Conservation (phyloP, 768 basidiomycete species). For the Candolleomyces eurysporus region DNA sequence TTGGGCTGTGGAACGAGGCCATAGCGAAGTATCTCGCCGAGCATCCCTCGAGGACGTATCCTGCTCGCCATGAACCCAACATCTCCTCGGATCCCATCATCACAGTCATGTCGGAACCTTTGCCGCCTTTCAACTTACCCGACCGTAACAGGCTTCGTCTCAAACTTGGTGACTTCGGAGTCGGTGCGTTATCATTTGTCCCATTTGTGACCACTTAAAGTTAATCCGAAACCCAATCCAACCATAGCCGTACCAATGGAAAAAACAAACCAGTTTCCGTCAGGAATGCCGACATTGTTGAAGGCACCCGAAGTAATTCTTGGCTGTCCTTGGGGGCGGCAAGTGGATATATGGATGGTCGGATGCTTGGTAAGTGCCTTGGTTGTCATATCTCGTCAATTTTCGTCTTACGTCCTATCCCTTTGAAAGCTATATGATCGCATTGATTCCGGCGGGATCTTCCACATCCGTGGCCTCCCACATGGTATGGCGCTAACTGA, state of each 20-base stretch:
- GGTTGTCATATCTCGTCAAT: not conserved
- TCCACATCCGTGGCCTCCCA: not conserved
- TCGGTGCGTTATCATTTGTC: slow-evolving; percentile 6
- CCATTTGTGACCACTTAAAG: not conserved
- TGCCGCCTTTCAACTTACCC: slow-evolving; percentile 15
- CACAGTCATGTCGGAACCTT: slow-evolving; percentile 22
- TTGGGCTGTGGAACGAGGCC: not conserved
- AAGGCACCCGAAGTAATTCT: slow-evolving; percentile 26
- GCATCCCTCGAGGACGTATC: slow-evolving; percentile 14
- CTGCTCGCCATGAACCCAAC: slow-evolving; percentile 9
- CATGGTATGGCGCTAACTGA: not conserved
- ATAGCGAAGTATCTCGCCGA: slow-evolving; percentile 8
- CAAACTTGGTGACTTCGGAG: slow-evolving; percentile 19
- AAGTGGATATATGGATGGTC: slow-evolving; percentile 25
- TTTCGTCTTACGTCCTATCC: not conserved
- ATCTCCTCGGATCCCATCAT: slow-evolving; percentile 20
- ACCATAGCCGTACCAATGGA: too few species aligned
- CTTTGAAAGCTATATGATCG: slow-evolving; percentile 6
- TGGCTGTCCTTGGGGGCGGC: slow-evolving; percentile 14
- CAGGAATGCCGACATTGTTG: not conserved
- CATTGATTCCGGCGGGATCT: not conserved
- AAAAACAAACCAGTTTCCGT: not conserved
- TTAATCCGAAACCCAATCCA: not conserved
- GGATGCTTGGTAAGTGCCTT: slow-evolving; percentile 21
- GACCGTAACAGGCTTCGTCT: slow-evolving; percentile 15